phyloP scores from a whole-genome alignment of 306 rosid genomes.

The Astragalus membranaceus region DNA sequence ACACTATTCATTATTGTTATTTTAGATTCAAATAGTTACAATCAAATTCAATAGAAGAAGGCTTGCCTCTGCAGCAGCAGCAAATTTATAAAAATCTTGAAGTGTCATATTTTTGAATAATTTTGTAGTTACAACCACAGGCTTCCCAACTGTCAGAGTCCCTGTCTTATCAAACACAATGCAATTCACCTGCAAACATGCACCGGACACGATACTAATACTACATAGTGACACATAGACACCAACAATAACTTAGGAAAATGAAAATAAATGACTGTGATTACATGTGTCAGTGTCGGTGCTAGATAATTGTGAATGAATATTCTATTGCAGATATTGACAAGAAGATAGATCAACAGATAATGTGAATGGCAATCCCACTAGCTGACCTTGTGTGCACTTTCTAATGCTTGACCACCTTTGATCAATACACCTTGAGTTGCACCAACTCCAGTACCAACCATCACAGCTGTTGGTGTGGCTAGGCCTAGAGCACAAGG shows the following conservation, averaged over 20 bases:
- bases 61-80: constrained; percentile 74
- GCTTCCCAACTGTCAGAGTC: constrained; percentile 82
- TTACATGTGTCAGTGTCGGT: too few relatives aligned
- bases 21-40: neutral
- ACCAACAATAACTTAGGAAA: too few relatives aligned
- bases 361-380: neutral
- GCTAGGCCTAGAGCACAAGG: constrained; percentile 95
- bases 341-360: neutral
- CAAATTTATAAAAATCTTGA: constrained; percentile 48
- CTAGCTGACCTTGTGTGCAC: constrained; percentile 61
- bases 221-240: too few relatives aligned
- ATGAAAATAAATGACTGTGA: too few relatives aligned
- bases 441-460: constrained; percentile 92
- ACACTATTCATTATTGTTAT: neutral
- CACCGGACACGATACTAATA: too few relatives aligned
- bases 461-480: constrained; percentile 92
- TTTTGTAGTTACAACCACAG: constrained; percentile 56
- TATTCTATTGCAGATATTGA: neutral
- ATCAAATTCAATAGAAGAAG: neutral
- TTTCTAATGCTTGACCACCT: constrained; percentile 86
- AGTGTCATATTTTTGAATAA: constrained; percentile 28
- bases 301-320: neutral
- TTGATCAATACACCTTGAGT: constrained; percentile 84
- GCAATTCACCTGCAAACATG: constrained; percentile 56
- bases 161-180: constrained; percentile 89